Evolutionary conservation across 139 green algal species (phyloP).

Genomic region (Micromonas commoda): DNA sequence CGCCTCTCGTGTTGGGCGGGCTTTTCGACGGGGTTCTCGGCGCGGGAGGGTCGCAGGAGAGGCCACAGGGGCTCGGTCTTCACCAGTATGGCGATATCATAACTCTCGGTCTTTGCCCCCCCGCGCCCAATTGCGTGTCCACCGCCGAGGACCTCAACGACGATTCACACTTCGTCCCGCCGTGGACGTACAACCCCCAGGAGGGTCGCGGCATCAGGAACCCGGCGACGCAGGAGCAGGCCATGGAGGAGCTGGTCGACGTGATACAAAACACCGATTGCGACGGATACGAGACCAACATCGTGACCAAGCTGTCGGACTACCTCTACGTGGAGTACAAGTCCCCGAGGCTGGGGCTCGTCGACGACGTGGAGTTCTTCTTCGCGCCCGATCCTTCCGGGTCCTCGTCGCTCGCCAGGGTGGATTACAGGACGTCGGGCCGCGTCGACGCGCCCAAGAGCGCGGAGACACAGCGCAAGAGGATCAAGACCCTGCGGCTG

Average conservation of each 20-base stretch:
- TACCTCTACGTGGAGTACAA: constrained; percentile 91
- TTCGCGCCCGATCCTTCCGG: constrained; percentile 50
- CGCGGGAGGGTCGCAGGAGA: too few species aligned
- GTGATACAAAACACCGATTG: constrained; percentile 59
- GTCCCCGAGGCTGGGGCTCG: constrained; percentile 77
- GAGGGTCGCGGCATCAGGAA: constrained; percentile 66
- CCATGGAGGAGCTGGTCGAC: constrained; percentile 72
- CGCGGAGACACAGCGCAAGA: constrained; percentile 84
- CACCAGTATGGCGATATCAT: constrained; percentile 62
- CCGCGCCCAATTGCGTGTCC: constrained; percentile 82
- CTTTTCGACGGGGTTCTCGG: background rate
- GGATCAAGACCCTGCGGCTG: constrained; percentile 76
- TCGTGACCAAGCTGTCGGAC: constrained; percentile 74
- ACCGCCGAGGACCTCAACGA: constrained; percentile 84
- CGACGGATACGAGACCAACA: constrained; percentile 71
- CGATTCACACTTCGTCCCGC: constrained; percentile 67
- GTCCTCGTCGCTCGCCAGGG: constrained; percentile 13
- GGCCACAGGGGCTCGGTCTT: constrained; percentile 14
- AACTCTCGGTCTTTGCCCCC: constrained; percentile 73
- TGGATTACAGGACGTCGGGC: constrained; percentile 64
- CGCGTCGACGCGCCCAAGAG: constrained; percentile 75
- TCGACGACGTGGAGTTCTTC: constrained; percentile 88
- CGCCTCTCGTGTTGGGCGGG: background rate
- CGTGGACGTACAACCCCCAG: constrained; percentile 79
- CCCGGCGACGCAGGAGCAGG: constrained; percentile 60